Evolutionary conservation across 2,329 filamentous ascomycete species (phyloP), one percentile per base, ranked within the genome.

Genomic region (Aspergillus aculeatus): DNA sequence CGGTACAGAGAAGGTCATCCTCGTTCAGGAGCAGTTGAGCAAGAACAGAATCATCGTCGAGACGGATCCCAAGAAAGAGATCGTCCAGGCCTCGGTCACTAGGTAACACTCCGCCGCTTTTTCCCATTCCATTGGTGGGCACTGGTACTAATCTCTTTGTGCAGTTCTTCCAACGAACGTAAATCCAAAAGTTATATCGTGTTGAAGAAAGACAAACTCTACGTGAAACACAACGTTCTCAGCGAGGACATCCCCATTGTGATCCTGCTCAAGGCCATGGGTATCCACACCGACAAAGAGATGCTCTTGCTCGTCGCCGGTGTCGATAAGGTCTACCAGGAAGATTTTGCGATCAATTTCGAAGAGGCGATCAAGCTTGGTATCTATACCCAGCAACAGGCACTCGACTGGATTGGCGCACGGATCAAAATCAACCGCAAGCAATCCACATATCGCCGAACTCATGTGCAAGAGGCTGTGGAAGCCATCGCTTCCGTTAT

Each of bases 31-130:
- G 73, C 95, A 99, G 78, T 81, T 99, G 73, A 99, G 95, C 84
- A 99, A 99, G 84, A 99, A 99, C 77, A 88, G 95, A 80, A 91
- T 99, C 70, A 97, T 99, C 73, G 94, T 99, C 16, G 96, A 99
- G 77, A 89, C 91, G 57, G 91, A 94, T 69, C 84, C 89, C 55
- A 96, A 96, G 79, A 98, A 97, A 77, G 90, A 90, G 61, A 88
- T 96, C 64, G 94, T 98, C 58, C 91, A 94, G 67, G 95, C 96
- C 41, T 98, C 95, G 1, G 95, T 98, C 31, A 99, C 93, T 7
- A 85, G 82, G 81, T 82, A 72, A 63, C 68, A 51, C 16, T 5
- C 16, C 3, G 16, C 38, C 38, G 6, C 7, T 7, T 9, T 16
- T 21, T 14, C 26, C 12, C 11, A 14, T 47, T n/a, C 24, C 12